Percentiles rank a stretch among this genome's conserved stretches.
These are phyloP conservation scores for Venturia nashicola DNA, from an alignment of 2,329 filamentous ascomycete species.

Conservation along the genomic window DNA sequence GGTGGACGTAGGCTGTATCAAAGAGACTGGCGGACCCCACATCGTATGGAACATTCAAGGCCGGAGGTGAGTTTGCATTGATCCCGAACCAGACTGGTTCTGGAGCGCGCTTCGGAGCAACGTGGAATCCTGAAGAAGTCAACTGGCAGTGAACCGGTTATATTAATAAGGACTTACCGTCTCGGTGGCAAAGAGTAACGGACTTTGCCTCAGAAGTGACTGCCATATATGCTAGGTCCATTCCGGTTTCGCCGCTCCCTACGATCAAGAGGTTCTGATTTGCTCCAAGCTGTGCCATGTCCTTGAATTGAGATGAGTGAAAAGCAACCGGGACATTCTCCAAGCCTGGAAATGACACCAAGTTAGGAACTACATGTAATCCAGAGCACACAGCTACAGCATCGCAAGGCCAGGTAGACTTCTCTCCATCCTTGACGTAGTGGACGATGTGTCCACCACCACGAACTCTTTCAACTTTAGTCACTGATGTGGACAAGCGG, in stretches of 20 bases:
- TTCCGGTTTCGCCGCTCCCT: constrained; percentile 34
- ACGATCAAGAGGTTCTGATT: constrained; percentile 30
- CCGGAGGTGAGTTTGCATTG: background rate
- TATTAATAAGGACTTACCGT: constrained; percentile 18
- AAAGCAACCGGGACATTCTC: constrained; percentile 24
- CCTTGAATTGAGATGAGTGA: constrained; percentile 34
- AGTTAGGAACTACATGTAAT: constrained; percentile 29
- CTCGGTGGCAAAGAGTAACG: constrained; percentile 33
- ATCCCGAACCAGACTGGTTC: constrained; percentile 22
- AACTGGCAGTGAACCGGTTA: background rate
- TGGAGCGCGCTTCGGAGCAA: constrained; percentile 24
- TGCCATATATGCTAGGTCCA: constrained; percentile 34
- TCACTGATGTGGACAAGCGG: constrained; percentile 22
- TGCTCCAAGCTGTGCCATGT: constrained; percentile 28
- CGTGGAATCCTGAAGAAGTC: background rate
- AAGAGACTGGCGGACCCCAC: constrained; percentile 36
- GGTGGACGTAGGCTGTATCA: constrained; percentile 40
- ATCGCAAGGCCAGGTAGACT: constrained; percentile 24
- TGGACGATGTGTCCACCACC: constrained; percentile 7
- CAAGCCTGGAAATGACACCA: constrained; percentile 29
- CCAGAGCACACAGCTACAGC: constrained; percentile 36
- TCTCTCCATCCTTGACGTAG: background rate
- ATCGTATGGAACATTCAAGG: constrained; percentile 27
- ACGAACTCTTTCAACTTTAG: background rate
- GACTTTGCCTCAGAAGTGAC: constrained; percentile 30